Conservation (phyloP, 139 green algal species). For the Chlamydomonas sphaeroides region DNA sequence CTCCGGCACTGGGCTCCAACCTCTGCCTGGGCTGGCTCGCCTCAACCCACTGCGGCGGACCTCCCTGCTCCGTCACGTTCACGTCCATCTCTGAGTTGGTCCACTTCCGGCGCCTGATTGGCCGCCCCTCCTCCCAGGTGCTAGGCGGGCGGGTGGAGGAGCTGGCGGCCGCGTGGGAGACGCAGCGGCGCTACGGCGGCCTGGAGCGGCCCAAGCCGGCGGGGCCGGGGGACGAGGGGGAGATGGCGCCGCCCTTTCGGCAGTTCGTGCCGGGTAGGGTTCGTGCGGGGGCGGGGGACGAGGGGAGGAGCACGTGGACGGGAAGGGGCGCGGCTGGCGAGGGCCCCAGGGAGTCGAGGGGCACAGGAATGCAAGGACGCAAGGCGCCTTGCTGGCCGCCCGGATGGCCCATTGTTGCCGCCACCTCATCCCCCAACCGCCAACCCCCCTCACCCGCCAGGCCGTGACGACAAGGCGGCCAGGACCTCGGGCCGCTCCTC, state of each 20-base stretch:
- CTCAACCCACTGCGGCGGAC: too few relatives aligned
- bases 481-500: constrained; percentile 3
- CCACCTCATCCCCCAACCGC: too few relatives aligned
- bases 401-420: too few relatives aligned
- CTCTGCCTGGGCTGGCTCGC: too few relatives aligned
- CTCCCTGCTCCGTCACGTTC: too few relatives aligned
- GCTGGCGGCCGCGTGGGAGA: constrained; percentile 56
- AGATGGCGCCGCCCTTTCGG: constrained; percentile 53
- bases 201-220: constrained; percentile 30
- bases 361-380: neutral
- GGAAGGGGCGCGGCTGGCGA: neutral
- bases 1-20: too few relatives aligned
- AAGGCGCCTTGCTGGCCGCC: too few relatives aligned
- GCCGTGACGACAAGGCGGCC: constrained; percentile 34
- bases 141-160: constrained; percentile 57
- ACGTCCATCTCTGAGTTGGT: too few relatives aligned
- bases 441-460: neutral
- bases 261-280: constrained; percentile 42
- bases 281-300: neutral
- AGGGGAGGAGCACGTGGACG: neutral
- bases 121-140: constrained; percentile 36
- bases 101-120: too few relatives aligned
- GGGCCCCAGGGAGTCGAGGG: too few relatives aligned
- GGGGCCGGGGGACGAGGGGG: constrained; percentile 30
- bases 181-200: constrained; percentile 57